These are phyloP conservation scores for Phytophthora crassamura DNA, from an alignment of 352 stramenopile species.

Conservation along the genomic window DNA sequence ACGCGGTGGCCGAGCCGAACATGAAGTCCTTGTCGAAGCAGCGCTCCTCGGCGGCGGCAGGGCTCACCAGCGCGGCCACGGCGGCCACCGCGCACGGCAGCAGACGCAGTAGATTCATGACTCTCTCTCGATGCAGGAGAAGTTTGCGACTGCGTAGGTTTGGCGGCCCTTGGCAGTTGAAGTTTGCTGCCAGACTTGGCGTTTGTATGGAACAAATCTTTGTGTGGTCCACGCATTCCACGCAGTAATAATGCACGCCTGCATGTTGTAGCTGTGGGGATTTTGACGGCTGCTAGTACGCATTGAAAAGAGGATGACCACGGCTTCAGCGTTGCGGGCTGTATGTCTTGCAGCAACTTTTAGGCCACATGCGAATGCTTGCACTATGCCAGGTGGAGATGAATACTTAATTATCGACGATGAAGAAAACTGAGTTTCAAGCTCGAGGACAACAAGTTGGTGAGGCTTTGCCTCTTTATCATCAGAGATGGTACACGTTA, in stretches of 20 bases:
- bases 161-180: background rate
- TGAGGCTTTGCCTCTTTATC: background rate
- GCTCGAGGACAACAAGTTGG: too few relatives aligned
- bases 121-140: background rate
- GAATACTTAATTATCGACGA: too few relatives aligned
- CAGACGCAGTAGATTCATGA: conserved; percentile 20
- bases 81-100: conserved; percentile 23
- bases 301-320: too few relatives aligned
- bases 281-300: conserved; percentile 1
- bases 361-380: too few relatives aligned
- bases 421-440: too few relatives aligned
- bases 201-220: conserved; percentile 13
- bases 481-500: conserved; percentile 13
- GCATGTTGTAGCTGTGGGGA: background rate
- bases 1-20: conserved; percentile 88
- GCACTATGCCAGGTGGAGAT: too few relatives aligned
- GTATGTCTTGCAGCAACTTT: too few relatives aligned
- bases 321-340: too few relatives aligned
- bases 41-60: conserved; percentile 20
- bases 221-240: conserved; percentile 3
- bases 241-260: background rate
- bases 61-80: conserved; percentile 4
- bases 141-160: conserved; percentile 22
- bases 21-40: conserved; percentile 70
- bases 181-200: background rate